phyloP scores from a whole-genome alignment of 768 basidiomycete genomes.

The Phaeolepiota aurea region DNA sequence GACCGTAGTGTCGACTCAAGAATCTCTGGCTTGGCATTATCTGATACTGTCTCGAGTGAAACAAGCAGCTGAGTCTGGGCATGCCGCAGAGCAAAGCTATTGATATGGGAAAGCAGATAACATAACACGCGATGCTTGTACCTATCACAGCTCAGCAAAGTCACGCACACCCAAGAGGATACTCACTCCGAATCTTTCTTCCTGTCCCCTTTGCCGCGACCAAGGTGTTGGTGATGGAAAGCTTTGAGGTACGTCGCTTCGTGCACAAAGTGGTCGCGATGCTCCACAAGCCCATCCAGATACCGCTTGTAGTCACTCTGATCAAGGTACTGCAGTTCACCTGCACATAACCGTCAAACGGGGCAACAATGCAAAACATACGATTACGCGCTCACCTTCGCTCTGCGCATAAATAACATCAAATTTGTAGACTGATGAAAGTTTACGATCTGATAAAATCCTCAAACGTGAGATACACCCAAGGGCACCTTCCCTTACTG shows the following conservation, averaged over 20 bases:
- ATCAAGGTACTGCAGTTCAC: constrained; percentile 62
- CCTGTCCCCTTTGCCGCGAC: constrained; percentile 37
- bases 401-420: constrained; percentile 64
- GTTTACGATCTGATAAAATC: constrained; percentile 29
- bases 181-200: constrained; percentile 49
- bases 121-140: constrained; percentile 67
- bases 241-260: constrained; percentile 50
- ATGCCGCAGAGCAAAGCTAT: constrained; percentile 38
- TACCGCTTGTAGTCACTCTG: constrained; percentile 57
- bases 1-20: constrained; percentile 50
- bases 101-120: constrained; percentile 74
- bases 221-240: constrained; percentile 54
- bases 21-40: constrained; percentile 38
- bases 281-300: constrained; percentile 37
- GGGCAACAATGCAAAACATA: constrained; percentile 2
- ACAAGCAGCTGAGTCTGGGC: constrained; percentile 49
- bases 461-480: constrained; percentile 46
- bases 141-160: constrained; percentile 24
- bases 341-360: too few species aligned
- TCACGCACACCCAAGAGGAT: not conserved
- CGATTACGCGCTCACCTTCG: constrained; percentile 38
- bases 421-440: constrained; percentile 58
- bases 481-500: constrained; percentile 42
- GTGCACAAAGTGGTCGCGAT: constrained; percentile 47
- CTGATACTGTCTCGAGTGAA: constrained; percentile 35